Percentiles rank a stretch among this genome's conserved stretches.
phyloP scores from a whole-genome alignment of 1,284 basidiomycete species.

The Apiotrichum siamense region DNA sequence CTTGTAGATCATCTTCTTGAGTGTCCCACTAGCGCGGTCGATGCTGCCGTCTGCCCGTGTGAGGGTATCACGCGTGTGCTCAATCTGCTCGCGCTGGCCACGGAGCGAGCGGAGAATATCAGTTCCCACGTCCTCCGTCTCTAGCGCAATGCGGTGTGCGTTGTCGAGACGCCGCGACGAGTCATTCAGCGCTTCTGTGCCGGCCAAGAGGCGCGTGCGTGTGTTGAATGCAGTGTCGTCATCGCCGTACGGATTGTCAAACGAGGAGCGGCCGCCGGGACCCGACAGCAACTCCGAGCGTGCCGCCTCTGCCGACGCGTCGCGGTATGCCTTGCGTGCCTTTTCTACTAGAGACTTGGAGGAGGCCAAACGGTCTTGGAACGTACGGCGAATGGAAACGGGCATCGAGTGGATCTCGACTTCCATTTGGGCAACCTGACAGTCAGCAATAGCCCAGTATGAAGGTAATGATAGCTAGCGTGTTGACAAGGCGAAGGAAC shows the following conservation, averaged over 20 bases:
- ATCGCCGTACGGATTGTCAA: conserved; percentile 64
- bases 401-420: conserved; percentile 97
- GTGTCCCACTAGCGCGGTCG: conserved; percentile 55
- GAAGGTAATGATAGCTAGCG: background rate
- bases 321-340: conserved; percentile 66
- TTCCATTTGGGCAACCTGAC: conserved; percentile 95
- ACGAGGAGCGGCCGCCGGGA: conserved; percentile 52
- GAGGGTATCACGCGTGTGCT: conserved; percentile 73
- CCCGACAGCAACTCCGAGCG: conserved; percentile 49
- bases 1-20: conserved; percentile 59
- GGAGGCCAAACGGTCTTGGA: conserved; percentile 63
- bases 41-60: conserved; percentile 55
- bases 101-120: conserved; percentile 84
- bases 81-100: conserved; percentile 88
- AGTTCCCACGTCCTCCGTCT: conserved; percentile 92
- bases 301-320: conserved; percentile 44
- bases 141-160: conserved; percentile 84
- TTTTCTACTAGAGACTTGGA: conserved; percentile 66
- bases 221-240: conserved; percentile 47
- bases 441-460: no score
- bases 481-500: background rate
- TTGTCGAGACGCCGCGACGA: conserved; percentile 77
- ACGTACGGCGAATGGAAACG: conserved; percentile 67
- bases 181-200: conserved; percentile 67
- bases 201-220: conserved; percentile 68